These are phyloP conservation scores for Leccinum ambiguum DNA, from an alignment of 1,284 basidiomycete species.

Conservation along the genomic window DNA sequence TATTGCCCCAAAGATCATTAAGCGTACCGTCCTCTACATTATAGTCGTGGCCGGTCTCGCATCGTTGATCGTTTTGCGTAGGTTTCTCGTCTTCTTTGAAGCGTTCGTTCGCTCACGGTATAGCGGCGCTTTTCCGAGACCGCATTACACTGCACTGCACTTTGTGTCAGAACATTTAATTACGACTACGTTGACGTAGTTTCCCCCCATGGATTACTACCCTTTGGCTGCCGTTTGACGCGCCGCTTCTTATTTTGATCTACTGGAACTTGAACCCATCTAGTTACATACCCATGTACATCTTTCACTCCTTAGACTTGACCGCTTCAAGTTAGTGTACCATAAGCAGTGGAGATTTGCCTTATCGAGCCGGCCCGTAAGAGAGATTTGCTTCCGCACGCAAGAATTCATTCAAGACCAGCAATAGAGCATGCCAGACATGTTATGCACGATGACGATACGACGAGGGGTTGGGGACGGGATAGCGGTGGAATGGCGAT, in stretches of 20 bases:
- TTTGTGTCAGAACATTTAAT: constrained; percentile 77
- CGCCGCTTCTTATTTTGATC: constrained; percentile 17
- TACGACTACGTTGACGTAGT: constrained; percentile 22
- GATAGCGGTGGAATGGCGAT: too few species aligned
- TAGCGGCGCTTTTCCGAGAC: constrained; percentile 71
- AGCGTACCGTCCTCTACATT: constrained; percentile 85
- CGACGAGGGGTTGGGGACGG: too few species aligned
- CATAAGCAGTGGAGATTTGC: constrained; percentile 19
- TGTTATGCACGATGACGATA: too few species aligned
- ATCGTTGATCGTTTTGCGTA: constrained; percentile 81
- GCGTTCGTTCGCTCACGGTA: constrained; percentile 9
- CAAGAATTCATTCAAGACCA: too few species aligned
- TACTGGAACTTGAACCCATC: constrained; percentile 23
- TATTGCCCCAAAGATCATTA: constrained; percentile 51
- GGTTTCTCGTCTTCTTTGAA: constrained; percentile 37
- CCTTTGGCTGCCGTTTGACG: constrained; percentile 6
- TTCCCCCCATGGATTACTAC: constrained; percentile 11
- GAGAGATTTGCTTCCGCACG: too few species aligned
- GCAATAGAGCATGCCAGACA: too few species aligned
- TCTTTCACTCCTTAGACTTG: constrained; percentile 20
- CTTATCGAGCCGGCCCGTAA: too few species aligned
- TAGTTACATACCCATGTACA: constrained; percentile 20
- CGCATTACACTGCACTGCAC: constrained; percentile 67
- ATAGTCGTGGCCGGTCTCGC: constrained; percentile 78
- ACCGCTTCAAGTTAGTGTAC: constrained; percentile 29